These are phyloP conservation scores for Alectoria sarmentosa DNA, from an alignment of 495 filamentous ascomycete species.

Conservation along the genomic window DNA sequence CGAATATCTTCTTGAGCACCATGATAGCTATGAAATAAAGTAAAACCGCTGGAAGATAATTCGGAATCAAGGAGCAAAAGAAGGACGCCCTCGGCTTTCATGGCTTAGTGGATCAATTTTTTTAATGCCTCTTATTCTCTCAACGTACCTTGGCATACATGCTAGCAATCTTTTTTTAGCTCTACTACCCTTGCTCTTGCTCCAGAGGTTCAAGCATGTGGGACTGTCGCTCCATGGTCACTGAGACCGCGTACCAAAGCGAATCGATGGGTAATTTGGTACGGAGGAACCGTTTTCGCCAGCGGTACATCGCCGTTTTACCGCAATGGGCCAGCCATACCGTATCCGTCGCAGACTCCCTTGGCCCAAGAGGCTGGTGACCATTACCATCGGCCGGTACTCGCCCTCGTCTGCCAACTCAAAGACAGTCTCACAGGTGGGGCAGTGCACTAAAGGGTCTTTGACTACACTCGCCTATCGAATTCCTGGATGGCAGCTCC, in stretches of 20 bases:
- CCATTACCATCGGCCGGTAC: background rate
- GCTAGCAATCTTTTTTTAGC: background rate
- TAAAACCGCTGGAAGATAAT: background rate
- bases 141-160: background rate
- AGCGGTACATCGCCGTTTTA: no score
- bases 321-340: background rate
- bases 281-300: no score
- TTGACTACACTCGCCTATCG: background rate
- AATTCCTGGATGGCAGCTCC: background rate
- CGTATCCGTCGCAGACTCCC: background rate
- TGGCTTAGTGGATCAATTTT: background rate
- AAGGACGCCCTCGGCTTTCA: background rate
- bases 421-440: background rate
- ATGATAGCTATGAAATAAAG: background rate
- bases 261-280: no score
- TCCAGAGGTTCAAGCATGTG: background rate
- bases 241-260: no score
- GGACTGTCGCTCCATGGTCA: background rate
- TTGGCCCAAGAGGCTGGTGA: background rate
- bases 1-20: background rate
- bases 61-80: background rate
- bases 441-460: background rate
- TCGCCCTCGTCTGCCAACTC: background rate
- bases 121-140: background rate
- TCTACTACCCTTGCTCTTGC: background rate